Evolutionary conservation across 768 basidiomycete genomes (phyloP).

Genomic region (Naematelia encephala): DNA sequence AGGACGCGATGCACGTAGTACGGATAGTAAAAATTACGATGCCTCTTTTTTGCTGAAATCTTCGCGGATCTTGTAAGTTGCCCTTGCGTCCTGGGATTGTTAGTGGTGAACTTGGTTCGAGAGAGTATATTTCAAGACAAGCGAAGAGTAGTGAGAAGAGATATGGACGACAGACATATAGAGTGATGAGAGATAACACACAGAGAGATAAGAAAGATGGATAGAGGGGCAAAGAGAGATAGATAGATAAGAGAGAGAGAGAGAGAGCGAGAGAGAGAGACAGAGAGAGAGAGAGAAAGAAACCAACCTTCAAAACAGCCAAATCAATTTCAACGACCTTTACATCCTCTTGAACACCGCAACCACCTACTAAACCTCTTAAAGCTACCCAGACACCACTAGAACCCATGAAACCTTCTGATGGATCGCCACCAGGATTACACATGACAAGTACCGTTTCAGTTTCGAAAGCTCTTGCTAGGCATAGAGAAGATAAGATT

Average conservation of each 20-base stretch:
- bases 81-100: constrained; percentile 19
- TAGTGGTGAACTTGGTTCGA: not conserved
- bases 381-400: constrained; percentile 43
- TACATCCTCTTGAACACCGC: constrained; percentile 8
- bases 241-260: not conserved
- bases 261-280: not conserved
- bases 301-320: constrained; percentile 26
- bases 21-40: constrained; percentile 2
- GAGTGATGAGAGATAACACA: no score
- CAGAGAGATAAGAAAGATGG: not conserved
- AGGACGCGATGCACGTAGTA: constrained; percentile 1
- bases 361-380: constrained; percentile 25
- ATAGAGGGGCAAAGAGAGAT: not conserved
- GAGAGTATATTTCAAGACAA: no score
- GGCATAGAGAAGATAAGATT: constrained; percentile 31
- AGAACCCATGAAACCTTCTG: constrained; percentile 40
- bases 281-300: not conserved
- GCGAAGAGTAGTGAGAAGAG: no score
- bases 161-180: no score
- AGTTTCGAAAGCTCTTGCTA: constrained; percentile 39
- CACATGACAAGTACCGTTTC: constrained; percentile 41
- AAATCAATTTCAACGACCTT: constrained; percentile 37
- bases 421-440: constrained; percentile 36
- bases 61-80: constrained; percentile 37
- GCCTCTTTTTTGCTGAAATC: constrained; percentile 22